A percentile compares a stretch with the other conserved stretches of the same genome.
Conservation (phyloP, 352 stramenopile genomes). For the Saprolegnia parasitica region DNA sequence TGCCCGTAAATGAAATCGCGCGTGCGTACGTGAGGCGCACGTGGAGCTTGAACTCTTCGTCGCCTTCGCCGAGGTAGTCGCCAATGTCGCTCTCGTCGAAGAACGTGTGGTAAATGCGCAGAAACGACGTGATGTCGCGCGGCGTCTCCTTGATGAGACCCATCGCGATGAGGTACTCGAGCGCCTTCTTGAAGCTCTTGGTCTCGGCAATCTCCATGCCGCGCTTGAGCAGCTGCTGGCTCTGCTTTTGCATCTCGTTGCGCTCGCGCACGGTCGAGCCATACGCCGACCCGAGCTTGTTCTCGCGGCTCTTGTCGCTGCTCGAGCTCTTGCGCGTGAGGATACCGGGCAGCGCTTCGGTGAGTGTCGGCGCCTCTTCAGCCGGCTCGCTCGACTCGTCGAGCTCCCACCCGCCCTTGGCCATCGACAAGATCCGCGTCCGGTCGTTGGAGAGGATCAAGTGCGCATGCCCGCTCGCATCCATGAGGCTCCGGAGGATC, state of each 20-base stretch:
- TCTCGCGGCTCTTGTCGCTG: neutral
- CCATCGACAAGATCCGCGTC: slow-evolving; percentile 76
- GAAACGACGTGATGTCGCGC: slow-evolving; percentile 91
- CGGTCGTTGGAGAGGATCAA: slow-evolving; percentile 77
- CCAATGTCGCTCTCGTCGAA: slow-evolving; percentile 91
- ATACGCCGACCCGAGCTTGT: slow-evolving; percentile 22
- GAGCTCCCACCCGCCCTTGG: slow-evolving; percentile 78
- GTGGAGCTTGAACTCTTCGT: slow-evolving; percentile 86
- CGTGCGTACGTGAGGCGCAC: slow-evolving; percentile 94
- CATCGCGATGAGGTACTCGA: slow-evolving; percentile 82
- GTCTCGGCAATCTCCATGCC: slow-evolving; percentile 72
- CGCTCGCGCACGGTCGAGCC: slow-evolving; percentile 50
- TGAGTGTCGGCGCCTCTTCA: slow-evolving; percentile 8
- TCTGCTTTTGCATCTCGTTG: slow-evolving; percentile 78
- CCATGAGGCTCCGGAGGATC: slow-evolving; percentile 79
- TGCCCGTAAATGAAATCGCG: slow-evolving; percentile 95
- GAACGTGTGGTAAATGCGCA: slow-evolving; percentile 90
- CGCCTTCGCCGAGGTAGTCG: slow-evolving; percentile 92
- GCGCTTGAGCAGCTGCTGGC: slow-evolving; percentile 73
- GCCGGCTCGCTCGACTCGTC: slow-evolving; percentile 43
- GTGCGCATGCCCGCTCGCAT: slow-evolving; percentile 77
- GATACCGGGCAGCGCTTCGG: neutral
- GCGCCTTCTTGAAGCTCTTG: slow-evolving; percentile 83
- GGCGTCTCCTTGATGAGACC: slow-evolving; percentile 81
- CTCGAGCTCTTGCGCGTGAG: neutral